These are phyloP conservation scores for Lachnellula occidentalis DNA, from an alignment of 2,329 filamentous ascomycete species.

Conservation along the genomic window DNA sequence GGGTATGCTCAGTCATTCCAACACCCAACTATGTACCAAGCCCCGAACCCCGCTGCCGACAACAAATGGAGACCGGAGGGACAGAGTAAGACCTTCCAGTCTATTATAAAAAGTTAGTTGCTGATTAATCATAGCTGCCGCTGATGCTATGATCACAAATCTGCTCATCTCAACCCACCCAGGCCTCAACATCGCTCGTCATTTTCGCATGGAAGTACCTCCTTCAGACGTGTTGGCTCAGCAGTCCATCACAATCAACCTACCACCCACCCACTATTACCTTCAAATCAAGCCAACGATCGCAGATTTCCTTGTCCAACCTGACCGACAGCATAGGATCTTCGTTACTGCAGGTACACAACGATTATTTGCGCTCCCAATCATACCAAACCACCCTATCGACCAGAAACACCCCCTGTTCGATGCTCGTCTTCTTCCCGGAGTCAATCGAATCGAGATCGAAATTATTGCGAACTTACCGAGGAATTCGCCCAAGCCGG, in stretches of 20 bases:
- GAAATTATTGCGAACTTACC: conserved; percentile 69
- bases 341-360: conserved; percentile 68
- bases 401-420: conserved; percentile 62
- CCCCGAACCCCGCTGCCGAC: conserved; percentile 36
- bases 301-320: conserved; percentile 46
- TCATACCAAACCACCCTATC: conserved; percentile 49
- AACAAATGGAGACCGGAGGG: conserved; percentile 37
- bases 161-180: conserved; percentile 65
- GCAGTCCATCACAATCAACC: conserved; percentile 66
- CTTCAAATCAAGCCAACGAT: conserved; percentile 67
- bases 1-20: conserved; percentile 29
- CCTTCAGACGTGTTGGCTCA: conserved; percentile 62
- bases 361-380: conserved; percentile 42
- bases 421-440: conserved; percentile 64
- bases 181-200: conserved; percentile 53
- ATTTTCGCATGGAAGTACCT: conserved; percentile 57
- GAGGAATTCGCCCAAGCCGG: conserved; percentile 47
- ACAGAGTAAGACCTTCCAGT: conserved; percentile 38
- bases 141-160: conserved; percentile 61
- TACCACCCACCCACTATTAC: conserved; percentile 62
- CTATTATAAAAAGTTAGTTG: not conserved
- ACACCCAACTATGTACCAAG: conserved; percentile 26
- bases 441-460: conserved; percentile 73
- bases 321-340: conserved; percentile 67
- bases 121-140: conserved; percentile 38